These are phyloP conservation scores for Aspergillus mulundensis DNA, from an alignment of 495 filamentous ascomycete genomes.

Conservation along the genomic window DNA sequence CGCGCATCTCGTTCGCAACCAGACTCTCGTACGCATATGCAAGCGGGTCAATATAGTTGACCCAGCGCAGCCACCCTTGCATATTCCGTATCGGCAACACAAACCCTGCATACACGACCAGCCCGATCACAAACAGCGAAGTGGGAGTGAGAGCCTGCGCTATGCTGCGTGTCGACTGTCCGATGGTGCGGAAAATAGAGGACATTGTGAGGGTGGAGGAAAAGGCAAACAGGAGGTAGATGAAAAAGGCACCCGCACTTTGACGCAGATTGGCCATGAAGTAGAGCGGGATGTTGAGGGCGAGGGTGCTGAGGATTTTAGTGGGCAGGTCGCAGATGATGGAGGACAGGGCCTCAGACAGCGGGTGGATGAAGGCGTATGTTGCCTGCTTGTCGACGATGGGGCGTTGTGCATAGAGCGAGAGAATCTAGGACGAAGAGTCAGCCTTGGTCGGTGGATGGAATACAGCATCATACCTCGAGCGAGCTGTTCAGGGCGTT, in stretches of 20 bases:
- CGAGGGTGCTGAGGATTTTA: slow-evolving; percentile 48
- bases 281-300: slow-evolving; percentile 58
- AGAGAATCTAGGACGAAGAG: slow-evolving; percentile 46
- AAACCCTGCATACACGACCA: slow-evolving; percentile 52
- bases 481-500: slow-evolving; percentile 5
- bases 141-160: slow-evolving; percentile 40
- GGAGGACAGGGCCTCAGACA: slow-evolving; percentile 58
- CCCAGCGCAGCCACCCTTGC: slow-evolving; percentile 52
- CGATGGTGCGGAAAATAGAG: slow-evolving; percentile 50
- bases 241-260: slow-evolving; percentile 50
- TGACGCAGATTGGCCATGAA: slow-evolving; percentile 56
- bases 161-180: slow-evolving; percentile 41
- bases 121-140: slow-evolving; percentile 44
- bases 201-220: slow-evolving; percentile 57
- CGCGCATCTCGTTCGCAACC: slow-evolving; percentile 59
- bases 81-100: slow-evolving; percentile 44
- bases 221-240: slow-evolving; percentile 55
- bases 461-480: too few relatives aligned
- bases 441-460: too few relatives aligned
- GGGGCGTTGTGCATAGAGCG: slow-evolving; percentile 57
- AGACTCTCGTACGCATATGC: slow-evolving; percentile 47
- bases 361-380: slow-evolving; percentile 65
- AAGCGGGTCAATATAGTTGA: slow-evolving; percentile 48
- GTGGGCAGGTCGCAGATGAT: slow-evolving; percentile 58
- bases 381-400: slow-evolving; percentile 65